phyloP scores from a whole-genome alignment of 352 stramenopile species.

The Phytophthora chlamydospora region DNA sequence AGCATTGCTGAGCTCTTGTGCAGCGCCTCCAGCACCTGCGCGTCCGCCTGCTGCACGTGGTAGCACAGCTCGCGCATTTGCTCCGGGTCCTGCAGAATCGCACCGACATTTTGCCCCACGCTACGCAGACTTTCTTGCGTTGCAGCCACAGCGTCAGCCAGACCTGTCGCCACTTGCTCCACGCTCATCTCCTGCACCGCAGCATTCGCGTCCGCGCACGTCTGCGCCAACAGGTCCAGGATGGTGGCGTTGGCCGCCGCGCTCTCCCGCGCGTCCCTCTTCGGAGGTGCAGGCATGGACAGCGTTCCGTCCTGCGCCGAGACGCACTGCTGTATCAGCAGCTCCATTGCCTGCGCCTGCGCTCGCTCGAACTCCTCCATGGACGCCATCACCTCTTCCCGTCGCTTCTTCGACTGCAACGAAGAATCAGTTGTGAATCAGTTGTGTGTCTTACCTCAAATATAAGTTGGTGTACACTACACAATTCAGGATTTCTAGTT shows the following conservation, averaged over 20 bases:
- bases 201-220: constrained; percentile 66
- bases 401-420: neutral
- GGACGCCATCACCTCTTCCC: constrained; percentile 2
- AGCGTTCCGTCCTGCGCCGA: constrained; percentile 7
- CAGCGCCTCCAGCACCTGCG: constrained; percentile 54
- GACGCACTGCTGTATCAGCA: constrained; percentile 62
- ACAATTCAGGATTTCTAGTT: constrained; percentile 9
- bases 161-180: constrained; percentile 56
- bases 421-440: too few relatives aligned
- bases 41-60: constrained; percentile 56
- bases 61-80: constrained; percentile 65
- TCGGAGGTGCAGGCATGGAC: neutral
- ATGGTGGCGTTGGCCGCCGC: constrained; percentile 50
- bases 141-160: constrained; percentile 60
- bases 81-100: constrained; percentile 67
- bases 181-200: constrained; percentile 54
- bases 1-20: constrained; percentile 30
- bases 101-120: constrained; percentile 56
- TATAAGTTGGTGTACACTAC: neutral
- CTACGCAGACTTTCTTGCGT: constrained; percentile 73
- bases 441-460: too few relatives aligned
- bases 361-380: constrained; percentile 54
- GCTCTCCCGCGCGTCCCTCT: constrained; percentile 12
- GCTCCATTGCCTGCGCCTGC: constrained; percentile 61
- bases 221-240: constrained; percentile 69